Evolutionary conservation across 192 early-diverging fungal genomes (phyloP).

Genomic region (Pilaira anomala): DNA sequence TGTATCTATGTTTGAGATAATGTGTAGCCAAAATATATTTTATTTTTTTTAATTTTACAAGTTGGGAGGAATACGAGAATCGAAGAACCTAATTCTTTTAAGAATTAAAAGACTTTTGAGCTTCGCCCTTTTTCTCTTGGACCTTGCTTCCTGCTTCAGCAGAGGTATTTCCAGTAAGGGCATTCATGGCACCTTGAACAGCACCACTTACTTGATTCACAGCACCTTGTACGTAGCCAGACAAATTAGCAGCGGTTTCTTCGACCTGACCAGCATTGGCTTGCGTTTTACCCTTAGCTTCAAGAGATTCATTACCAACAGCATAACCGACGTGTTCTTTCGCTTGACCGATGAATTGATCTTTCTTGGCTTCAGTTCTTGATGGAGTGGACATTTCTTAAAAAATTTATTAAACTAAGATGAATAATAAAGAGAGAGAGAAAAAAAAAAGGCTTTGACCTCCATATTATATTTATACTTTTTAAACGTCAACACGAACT

Average conservation of each 20-base stretch:
- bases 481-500: too few relatives aligned
- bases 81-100: too few relatives aligned
- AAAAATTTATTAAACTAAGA: too few relatives aligned
- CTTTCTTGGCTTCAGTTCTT: constrained; percentile 21
- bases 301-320: constrained; percentile 31
- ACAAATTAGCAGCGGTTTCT: constrained; percentile 18
- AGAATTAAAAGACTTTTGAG: constrained; percentile 10
- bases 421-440: too few relatives aligned
- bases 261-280: constrained; percentile 24
- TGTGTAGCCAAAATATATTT: too few relatives aligned
- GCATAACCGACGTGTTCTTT: constrained; percentile 38
- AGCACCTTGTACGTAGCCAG: constrained; percentile 30
- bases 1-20: too few relatives aligned
- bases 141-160: constrained; percentile 8
- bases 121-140: constrained; percentile 25
- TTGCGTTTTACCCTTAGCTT: constrained; percentile 32
- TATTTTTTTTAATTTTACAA: too few relatives aligned
- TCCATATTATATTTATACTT: too few relatives aligned
- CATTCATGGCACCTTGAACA: constrained; percentile 27
- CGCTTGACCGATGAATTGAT: constrained; percentile 32
- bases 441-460: too few relatives aligned
- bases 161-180: constrained; percentile 13
- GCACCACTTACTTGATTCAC: constrained; percentile 26
- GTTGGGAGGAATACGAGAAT: too few relatives aligned
- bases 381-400: constrained; percentile 9